Base-by-base conservation (phyloP, 495 filamentous ascomycete genomes). In the Tuber umbilicatum region DNA sequence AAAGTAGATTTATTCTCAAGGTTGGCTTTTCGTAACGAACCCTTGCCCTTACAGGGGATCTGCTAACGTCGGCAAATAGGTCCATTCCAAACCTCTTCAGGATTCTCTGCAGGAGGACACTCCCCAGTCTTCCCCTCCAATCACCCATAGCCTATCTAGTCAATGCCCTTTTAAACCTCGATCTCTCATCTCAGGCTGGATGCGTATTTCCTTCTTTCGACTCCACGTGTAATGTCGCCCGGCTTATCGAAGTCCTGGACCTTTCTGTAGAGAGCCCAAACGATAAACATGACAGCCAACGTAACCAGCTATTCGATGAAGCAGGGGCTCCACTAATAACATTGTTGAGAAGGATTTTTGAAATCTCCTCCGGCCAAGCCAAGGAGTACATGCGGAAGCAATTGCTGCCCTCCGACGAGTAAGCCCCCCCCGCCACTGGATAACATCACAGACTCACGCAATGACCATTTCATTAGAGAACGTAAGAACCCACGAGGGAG, bases 81-180 rank as follows among this genome's bases (percentile, higher is more conserved):
- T 89, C 91, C 0, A 87, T 97, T 43, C 88, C 90, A 5, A 86
- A 88, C 73, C 89, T 99, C 19, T 85, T 95, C 75, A 90, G 89
- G 73, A 87, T 97, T 19, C 87, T 99, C 45, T 83, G 82, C 64
- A 84, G 85, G n/a, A 84, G 85, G 14, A 83, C 87, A 35, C 85
- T 91, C 23, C 85, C 89, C 23, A 74, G 81, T 31, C 87, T 88
- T 67, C 88, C 90, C 3, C 82, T 93, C 2, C 87, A 91, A 77
- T 85, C 89, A 17, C 84, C 91, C 6, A 79, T 89, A 39, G 88
- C 87, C 47, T 87, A 89, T 31, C 83, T 97, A 6, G 86, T 98
- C 79, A 96, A 98, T 79, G 87, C 91, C 10, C 84, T 97, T 12
- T 85, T 96, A 39, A 94, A 92, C 74, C 86, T 97, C 16, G 89